Percentiles rank a stretch among this genome's conserved stretches.
phyloP scores from a whole-genome alignment of 139 green algal species.

The Tetradesmus obliquus region DNA sequence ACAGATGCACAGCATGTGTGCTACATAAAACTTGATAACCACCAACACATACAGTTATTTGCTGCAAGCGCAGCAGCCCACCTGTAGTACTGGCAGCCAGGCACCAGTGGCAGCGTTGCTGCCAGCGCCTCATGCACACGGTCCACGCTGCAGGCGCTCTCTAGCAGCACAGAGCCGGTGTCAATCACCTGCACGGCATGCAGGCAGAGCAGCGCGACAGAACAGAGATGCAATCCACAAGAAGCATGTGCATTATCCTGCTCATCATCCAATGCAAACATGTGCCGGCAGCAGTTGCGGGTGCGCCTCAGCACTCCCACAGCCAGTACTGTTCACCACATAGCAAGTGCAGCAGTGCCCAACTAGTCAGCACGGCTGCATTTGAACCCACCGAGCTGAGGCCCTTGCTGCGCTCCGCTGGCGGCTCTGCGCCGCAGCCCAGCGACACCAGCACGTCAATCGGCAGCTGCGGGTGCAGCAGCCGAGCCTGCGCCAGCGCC shows the following conservation, averaged over 20 bases:
- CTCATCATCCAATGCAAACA: background rate
- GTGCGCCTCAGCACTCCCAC: background rate
- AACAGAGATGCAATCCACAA: background rate
- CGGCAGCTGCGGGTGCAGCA: conserved; percentile 58
- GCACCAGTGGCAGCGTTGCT: conserved; percentile 75
- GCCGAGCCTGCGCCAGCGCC: conserved; percentile 80
- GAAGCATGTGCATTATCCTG: background rate
- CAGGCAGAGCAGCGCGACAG: background rate
- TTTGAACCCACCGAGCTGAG: conserved; percentile 10
- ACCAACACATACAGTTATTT: too few species aligned
- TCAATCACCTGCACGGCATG: conserved; percentile 50
- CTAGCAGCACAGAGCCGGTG: conserved; percentile 72
- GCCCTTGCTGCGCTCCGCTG: conserved; percentile 38
- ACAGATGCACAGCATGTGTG: too few species aligned
- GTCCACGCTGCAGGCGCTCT: conserved; percentile 72
- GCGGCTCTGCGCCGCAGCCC: conserved; percentile 79
- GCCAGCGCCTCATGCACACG: conserved; percentile 76
- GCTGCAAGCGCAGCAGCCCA: conserved; percentile 7
- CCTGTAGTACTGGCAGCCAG: conserved; percentile 82
- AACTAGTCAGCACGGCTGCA: too few species aligned
- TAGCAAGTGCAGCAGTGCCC: background rate
- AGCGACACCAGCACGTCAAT: conserved; percentile 90
- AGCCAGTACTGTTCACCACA: background rate
- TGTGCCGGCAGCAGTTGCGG: background rate
- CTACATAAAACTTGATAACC: too few species aligned